Evolutionary conservation across 805 yeast genomes (phyloP).

Genomic region (Barnettozyma siamensis): DNA sequence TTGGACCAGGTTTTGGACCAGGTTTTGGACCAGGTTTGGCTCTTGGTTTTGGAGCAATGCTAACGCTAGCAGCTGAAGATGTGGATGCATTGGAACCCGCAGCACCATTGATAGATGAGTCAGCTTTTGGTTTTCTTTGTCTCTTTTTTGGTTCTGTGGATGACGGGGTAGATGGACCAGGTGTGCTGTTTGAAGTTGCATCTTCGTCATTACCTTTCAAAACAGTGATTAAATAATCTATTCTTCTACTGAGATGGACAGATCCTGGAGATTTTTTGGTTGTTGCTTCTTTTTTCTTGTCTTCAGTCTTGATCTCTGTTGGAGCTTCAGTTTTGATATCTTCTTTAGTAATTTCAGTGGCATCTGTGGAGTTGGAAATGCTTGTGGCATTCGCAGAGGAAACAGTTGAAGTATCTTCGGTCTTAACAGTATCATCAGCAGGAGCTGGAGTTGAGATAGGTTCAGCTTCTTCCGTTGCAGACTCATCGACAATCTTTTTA

Average conservation of each 20-base stretch:
- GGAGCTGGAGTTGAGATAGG: neutral
- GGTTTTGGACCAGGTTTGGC: slow-evolving; percentile 4
- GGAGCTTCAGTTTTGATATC: slow-evolving; percentile 10
- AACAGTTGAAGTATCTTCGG: slow-evolving; percentile 8
- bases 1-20: too few relatives aligned
- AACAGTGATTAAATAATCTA: slow-evolving; percentile 75
- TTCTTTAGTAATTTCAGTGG: neutral
- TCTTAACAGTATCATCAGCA: slow-evolving; percentile 1
- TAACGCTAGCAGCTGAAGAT: neutral
- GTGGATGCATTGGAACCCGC: slow-evolving; percentile 1
- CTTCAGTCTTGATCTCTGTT: slow-evolving; percentile 7
- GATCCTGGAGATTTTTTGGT: slow-evolving; percentile 80
- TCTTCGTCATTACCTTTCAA: slow-evolving; percentile 52
- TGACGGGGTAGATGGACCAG: slow-evolving; percentile 26
- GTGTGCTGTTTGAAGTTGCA: slow-evolving; percentile 20
- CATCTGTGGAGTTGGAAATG: slow-evolving; percentile 18
- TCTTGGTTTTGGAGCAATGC: slow-evolving; percentile 11
- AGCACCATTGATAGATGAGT: slow-evolving; percentile 13
- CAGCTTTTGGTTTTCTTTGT: slow-evolving; percentile 24
- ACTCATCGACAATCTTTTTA: slow-evolving; percentile 15
- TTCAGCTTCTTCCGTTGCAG: neutral
- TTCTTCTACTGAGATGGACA: slow-evolving; percentile 86
- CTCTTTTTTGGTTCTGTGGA: slow-evolving; percentile 25
- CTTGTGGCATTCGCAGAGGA: slow-evolving; percentile 2
- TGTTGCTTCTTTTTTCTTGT: slow-evolving; percentile 16